Evolutionary conservation across 83 land plant genomes (phyloP).

Genomic region (Picea abies): DNA sequence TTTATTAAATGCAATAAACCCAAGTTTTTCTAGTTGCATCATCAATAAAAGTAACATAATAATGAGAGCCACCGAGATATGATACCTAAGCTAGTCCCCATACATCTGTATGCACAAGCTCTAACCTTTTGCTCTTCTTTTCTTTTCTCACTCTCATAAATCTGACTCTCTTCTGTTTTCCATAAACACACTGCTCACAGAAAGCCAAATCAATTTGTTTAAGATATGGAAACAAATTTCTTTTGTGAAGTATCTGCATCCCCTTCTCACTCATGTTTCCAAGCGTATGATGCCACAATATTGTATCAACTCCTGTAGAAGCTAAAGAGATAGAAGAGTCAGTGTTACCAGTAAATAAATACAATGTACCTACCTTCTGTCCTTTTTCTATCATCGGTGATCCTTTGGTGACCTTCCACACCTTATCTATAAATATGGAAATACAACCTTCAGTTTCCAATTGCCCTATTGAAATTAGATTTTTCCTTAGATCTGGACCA

Average conservation of each 20-base stretch:
- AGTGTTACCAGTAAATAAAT: background rate
- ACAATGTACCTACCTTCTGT: background rate
- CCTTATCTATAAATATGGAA: no score
- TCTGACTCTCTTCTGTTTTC: background rate
- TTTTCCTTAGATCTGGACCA: no score
- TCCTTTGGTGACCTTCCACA: background rate
- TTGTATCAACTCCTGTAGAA: background rate
- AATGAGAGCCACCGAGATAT: no score
- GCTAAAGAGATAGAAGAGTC: background rate
- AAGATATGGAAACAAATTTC: background rate
- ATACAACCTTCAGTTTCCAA: no score
- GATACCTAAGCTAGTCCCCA: no score
- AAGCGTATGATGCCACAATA: background rate
- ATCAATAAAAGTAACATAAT: no score
- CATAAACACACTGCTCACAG: background rate
- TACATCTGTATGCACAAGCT: no score
- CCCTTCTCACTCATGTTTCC: constrained; percentile 2
- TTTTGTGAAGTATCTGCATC: background rate
- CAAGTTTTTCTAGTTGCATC: no score
- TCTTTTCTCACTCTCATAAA: no score
- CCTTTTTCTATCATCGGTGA: background rate
- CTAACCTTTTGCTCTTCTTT: no score
- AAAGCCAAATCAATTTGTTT: background rate
- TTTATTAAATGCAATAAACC: no score
- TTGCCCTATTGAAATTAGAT: no score